Conservation (phyloP, 208 protist species). For the Wallacemonas sp. region DNA sequence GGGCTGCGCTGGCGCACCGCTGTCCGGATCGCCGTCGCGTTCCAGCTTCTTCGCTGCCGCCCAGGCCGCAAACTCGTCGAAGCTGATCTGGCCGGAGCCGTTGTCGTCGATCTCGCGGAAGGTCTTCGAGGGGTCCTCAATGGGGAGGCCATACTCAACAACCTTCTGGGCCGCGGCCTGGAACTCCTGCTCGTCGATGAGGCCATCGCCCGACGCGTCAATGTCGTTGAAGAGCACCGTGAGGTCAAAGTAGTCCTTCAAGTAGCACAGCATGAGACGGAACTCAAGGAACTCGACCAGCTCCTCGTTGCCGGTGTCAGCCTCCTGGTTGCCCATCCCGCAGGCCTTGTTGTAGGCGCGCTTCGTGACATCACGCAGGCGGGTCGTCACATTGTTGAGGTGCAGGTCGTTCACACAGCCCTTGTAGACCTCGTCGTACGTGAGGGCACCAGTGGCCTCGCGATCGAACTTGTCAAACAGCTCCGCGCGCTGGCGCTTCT, state of each 20-base stretch:
- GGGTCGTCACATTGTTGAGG: conserved; percentile 63
- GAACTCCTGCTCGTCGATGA: conserved; percentile 40
- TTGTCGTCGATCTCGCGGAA: conserved; percentile 57
- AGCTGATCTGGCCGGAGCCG: conserved; percentile 43
- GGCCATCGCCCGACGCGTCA: conserved; percentile 38
- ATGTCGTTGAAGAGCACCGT: conserved; percentile 59
- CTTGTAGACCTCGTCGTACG: conserved; percentile 55
- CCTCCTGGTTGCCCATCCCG: conserved; percentile 36
- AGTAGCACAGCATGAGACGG: conserved; percentile 18
- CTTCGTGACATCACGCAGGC: conserved; percentile 66
- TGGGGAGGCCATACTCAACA: conserved; percentile 29
- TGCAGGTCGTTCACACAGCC: conserved; percentile 49
- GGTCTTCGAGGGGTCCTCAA: conserved; percentile 21
- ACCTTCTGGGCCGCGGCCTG: conserved; percentile 29
- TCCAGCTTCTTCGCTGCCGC: conserved; percentile 35
- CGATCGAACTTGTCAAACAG: conserved; percentile 79
- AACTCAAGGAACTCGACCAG: conserved; percentile 49
- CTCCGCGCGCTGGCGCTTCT: conserved; percentile 44
- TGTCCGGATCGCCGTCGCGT: conserved; percentile 3
- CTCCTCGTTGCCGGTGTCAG: conserved; percentile 11
- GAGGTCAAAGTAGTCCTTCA: conserved; percentile 20
- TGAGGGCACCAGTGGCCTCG: conserved; percentile 49
- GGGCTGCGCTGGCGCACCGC: not conserved
- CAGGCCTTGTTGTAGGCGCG: conserved; percentile 81
- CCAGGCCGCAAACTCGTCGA: conserved; percentile 56